Percentiles rank a stretch among this genome's conserved stretches.
phyloP scores from a whole-genome alignment of 148 eudicot genomes.

The Silene uniflora region DNA sequence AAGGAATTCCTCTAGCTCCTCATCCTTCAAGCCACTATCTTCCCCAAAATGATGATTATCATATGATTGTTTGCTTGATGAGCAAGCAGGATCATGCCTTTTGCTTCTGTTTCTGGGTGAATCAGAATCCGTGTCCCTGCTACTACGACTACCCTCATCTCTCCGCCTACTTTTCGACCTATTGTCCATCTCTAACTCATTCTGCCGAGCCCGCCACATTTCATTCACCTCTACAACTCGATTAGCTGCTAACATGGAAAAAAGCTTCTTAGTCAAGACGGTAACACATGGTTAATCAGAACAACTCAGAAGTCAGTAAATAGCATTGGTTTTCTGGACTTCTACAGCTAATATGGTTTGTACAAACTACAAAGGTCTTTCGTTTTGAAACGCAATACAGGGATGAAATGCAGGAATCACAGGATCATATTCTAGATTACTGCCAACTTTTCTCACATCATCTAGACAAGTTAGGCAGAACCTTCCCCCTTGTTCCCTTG shows the following conservation, averaged over 20 bases:
- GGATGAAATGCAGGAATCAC: too few species aligned
- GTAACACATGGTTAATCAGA: too few species aligned
- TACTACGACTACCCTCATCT: constrained; percentile 32
- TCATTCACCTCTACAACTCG: constrained; percentile 86
- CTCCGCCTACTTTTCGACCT: constrained; percentile 39
- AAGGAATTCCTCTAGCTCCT: constrained; percentile 72
- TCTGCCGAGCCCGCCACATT: constrained; percentile 88
- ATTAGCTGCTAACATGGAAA: constrained; percentile 50
- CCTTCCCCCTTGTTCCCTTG: too few species aligned
- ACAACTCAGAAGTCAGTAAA: too few species aligned
- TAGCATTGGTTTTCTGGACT: too few species aligned
- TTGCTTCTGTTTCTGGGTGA: constrained; percentile 34
- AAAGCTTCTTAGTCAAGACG: not conserved
- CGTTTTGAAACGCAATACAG: too few species aligned
- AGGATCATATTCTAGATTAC: too few species aligned
- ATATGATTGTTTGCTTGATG: constrained; percentile 44
- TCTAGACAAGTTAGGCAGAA: too few species aligned
- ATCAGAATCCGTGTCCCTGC: constrained; percentile 28
- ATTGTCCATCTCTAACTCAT: constrained; percentile 70
- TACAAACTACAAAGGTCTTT: too few species aligned
- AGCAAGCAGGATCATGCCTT: constrained; percentile 36
- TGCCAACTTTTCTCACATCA: too few species aligned
- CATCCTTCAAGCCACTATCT: constrained; percentile 64
- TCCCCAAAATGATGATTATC: constrained; percentile 35
- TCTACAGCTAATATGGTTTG: too few species aligned